Evolutionary conservation across 176 grass and related monocot genomes (phyloP).

Genomic region (Oropetium thomaeum): DNA sequence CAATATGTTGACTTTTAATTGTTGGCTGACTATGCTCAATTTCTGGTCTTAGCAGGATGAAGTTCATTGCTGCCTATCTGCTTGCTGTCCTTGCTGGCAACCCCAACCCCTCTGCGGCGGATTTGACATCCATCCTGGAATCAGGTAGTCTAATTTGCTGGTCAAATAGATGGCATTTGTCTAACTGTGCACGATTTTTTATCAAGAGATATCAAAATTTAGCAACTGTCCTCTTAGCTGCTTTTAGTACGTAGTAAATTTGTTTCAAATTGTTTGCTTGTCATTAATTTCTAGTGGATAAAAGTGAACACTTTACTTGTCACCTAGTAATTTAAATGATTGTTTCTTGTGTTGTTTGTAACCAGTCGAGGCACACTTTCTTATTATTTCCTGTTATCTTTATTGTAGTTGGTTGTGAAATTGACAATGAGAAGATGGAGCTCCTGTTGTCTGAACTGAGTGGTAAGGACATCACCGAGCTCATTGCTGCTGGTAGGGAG

Average conservation of each 20-base stretch:
- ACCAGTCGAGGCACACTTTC: neutral
- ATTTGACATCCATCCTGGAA: conserved; percentile 37
- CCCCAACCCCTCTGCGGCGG: conserved; percentile 26
- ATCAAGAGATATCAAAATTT: neutral
- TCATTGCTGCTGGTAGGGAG: conserved; percentile 57
- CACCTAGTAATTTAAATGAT: neutral
- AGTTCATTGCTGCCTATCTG: conserved; percentile 50
- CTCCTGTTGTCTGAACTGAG: conserved; percentile 42
- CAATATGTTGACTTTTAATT: neutral
- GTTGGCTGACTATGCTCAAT: neutral
- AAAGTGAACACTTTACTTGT: neutral
- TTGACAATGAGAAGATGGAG: conserved; percentile 43
- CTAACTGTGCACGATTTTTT: no score
- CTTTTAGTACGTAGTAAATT: neutral
- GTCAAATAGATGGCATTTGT: no score
- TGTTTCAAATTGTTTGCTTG: neutral
- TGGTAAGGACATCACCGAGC: conserved; percentile 54
- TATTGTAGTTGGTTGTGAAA: conserved; percentile 48
- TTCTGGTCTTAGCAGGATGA: conserved; percentile 29
- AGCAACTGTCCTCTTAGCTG: neutral
- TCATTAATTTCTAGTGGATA: neutral
- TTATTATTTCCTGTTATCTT: neutral
- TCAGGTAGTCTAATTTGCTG: conserved; percentile 36
- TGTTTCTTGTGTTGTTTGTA: neutral
- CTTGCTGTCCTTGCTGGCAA: conserved; percentile 53